phyloP scores from a whole-genome alignment of 306 rosid species.

The Quillaja saponaria region DNA sequence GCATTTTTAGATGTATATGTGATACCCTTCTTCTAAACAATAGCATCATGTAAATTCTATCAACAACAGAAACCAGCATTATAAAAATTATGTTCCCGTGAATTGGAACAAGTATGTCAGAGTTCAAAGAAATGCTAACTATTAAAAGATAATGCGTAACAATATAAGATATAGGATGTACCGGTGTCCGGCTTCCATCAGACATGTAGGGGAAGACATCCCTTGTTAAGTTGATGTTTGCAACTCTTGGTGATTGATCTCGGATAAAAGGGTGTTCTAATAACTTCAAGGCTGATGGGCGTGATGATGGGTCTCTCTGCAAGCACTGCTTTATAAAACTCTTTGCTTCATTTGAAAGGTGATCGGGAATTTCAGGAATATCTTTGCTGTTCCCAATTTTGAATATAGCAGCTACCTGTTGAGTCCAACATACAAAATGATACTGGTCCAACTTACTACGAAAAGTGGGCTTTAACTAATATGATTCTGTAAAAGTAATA shows the following conservation, averaged over 20 bases:
- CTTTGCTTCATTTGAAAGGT: constrained; percentile 86
- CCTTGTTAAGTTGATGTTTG: constrained; percentile 60
- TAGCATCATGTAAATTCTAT: constrained; percentile 1
- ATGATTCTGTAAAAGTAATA: constrained; percentile 1
- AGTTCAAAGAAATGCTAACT: constrained; percentile 23
- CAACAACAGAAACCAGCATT: not conserved
- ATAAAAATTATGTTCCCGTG: not conserved
- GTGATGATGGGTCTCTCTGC: constrained; percentile 77
- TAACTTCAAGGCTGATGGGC: constrained; percentile 70
- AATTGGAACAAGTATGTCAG: constrained; percentile 6
- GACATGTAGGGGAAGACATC: constrained; percentile 67
- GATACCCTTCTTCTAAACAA: constrained; percentile 2
- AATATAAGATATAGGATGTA: constrained; percentile 33
- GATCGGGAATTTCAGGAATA: constrained; percentile 87
- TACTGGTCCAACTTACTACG: constrained; percentile 29
- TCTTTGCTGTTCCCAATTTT: constrained; percentile 98
- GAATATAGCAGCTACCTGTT: constrained; percentile 97
- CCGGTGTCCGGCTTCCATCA: constrained; percentile 93
- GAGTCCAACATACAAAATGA: constrained; percentile 33
- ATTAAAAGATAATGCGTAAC: constrained; percentile 14
- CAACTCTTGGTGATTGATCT: constrained; percentile 63
- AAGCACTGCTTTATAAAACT: constrained; percentile 72
- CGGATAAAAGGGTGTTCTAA: constrained; percentile 83
- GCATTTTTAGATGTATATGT: constrained; percentile 8
- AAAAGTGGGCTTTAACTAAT: constrained; percentile 17